Conservation (phyloP, 345 rosid genomes). For the Litchi chinensis region DNA sequence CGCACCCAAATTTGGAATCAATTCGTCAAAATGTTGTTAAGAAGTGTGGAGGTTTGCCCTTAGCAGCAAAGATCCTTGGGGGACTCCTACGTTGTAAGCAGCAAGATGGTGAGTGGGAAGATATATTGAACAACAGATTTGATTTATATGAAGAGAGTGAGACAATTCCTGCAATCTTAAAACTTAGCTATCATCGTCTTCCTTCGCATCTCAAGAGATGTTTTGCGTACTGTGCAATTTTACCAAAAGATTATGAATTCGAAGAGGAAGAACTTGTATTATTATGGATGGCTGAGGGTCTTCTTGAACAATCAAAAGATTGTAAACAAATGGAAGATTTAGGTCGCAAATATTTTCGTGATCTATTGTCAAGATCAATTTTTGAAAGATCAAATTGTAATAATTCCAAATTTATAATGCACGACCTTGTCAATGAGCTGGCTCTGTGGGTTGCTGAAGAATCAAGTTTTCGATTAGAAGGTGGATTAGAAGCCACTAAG, state of each 20-base stretch:
- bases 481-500: neutral
- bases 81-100: slow-evolving; percentile 15
- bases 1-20: neutral
- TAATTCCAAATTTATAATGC: slow-evolving; percentile 16
- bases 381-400: slow-evolving; percentile 8
- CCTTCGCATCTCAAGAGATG: slow-evolving; percentile 21
- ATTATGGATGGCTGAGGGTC: slow-evolving; percentile 30
- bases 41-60: slow-evolving; percentile 22
- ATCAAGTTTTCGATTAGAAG: neutral
- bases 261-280: slow-evolving; percentile 22
- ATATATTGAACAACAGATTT: slow-evolving; percentile 8
- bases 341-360: slow-evolving; percentile 16
- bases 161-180: too few relatives aligned
- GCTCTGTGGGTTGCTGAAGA: slow-evolving; percentile 4
- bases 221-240: slow-evolving; percentile 19
- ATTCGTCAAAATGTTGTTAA: slow-evolving; percentile 6
- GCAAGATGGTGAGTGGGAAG: slow-evolving; percentile 12
- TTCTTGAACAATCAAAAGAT: neutral
- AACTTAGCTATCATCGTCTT: neutral
- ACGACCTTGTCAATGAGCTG: slow-evolving; percentile 22
- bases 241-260: slow-evolving; percentile 23
- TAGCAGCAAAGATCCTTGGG: slow-evolving; percentile 27
- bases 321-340: slow-evolving; percentile 17
- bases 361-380: slow-evolving; percentile 12
- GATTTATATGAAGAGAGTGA: neutral